These are phyloP conservation scores for Candida maris DNA, from an alignment of 805 yeast species.

Conservation along the genomic window DNA sequence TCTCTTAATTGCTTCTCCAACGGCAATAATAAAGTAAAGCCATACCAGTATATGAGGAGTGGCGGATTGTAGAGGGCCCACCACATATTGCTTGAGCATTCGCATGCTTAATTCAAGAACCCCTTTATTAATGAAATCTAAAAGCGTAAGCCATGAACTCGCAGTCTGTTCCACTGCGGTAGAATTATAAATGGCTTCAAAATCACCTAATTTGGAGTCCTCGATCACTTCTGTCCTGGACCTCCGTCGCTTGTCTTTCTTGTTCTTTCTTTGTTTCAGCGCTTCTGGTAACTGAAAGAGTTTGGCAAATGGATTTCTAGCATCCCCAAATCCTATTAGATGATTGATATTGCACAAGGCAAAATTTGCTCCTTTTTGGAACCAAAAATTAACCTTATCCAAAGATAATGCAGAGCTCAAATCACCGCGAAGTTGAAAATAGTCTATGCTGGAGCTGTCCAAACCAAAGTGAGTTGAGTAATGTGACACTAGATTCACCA, in stretches of 20 bases:
- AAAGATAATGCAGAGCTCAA: conserved; percentile 32
- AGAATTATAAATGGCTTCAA: conserved; percentile 22
- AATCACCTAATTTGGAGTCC: conserved; percentile 13
- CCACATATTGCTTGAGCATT: conserved; percentile 60
- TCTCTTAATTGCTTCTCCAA: conserved; percentile 51
- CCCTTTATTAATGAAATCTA: conserved; percentile 56
- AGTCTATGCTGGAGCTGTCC: conserved; percentile 60
- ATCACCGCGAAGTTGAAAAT: conserved; percentile 48
- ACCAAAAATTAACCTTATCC: conserved; percentile 65
- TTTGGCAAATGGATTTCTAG: conserved; percentile 71
- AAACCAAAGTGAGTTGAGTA: conserved; percentile 67
- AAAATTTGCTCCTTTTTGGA: conserved; percentile 69
- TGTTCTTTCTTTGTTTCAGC: conserved; percentile 64
- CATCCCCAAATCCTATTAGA: conserved; percentile 73
- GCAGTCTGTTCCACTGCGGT: conserved; percentile 30
- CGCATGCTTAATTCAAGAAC: conserved; percentile 66
- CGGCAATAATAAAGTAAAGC: conserved; percentile 66
- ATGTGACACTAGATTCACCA: conserved; percentile 55
- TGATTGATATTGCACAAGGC: conserved; percentile 75
- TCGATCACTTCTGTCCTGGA: conserved; percentile 21
- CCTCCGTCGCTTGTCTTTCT: conserved; percentile 62
- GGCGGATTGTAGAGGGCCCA: conserved; percentile 68
- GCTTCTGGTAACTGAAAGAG: conserved; percentile 70
- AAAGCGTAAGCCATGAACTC: conserved; percentile 54
- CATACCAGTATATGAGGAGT: conserved; percentile 74